Evolutionary conservation across 2,329 filamentous ascomycete genomes (phyloP).

Genomic region (Chaetomium globosum): DNA sequence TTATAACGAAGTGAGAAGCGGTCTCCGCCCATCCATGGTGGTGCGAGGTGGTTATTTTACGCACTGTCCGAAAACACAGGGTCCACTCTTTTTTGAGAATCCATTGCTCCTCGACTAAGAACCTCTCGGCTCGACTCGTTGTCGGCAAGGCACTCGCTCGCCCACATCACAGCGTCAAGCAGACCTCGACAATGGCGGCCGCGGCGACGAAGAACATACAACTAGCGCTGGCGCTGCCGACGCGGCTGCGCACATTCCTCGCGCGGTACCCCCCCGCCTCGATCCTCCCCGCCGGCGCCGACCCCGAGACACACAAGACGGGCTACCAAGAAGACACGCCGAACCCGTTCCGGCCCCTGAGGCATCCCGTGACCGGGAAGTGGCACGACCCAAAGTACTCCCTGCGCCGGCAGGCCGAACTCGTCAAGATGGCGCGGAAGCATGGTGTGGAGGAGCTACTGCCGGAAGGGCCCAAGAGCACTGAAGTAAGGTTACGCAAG

Average conservation of each 20-base stretch:
- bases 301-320: slow-evolving; percentile 47
- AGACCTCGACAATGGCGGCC: slow-evolving; percentile 34
- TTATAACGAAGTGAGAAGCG: too few species aligned
- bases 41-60: too few species aligned
- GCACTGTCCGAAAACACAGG: too few species aligned
- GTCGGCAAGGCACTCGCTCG: slow-evolving; percentile 3
- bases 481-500: slow-evolving; percentile 68
- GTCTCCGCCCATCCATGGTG: too few species aligned
- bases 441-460: slow-evolving; percentile 81
- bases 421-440: slow-evolving; percentile 80
- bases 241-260: slow-evolving; percentile 82
- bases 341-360: slow-evolving; percentile 81
- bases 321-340: slow-evolving; percentile 60
- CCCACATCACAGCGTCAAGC: background rate
- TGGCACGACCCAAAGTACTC: slow-evolving; percentile 86
- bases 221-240: slow-evolving; percentile 73
- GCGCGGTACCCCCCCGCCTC: slow-evolving; percentile 79
- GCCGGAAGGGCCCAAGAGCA: slow-evolving; percentile 75
- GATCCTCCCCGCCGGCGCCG: slow-evolving; percentile 53
- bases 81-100: slow-evolving; percentile 20
- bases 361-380: slow-evolving; percentile 75
- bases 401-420: slow-evolving; percentile 82
- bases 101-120: background rate
- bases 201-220: slow-evolving; percentile 49
- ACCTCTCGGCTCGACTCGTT: slow-evolving; percentile 14